Conservation (phyloP, 1,284 basidiomycete species). For the Phenoliferia sp. region DNA sequence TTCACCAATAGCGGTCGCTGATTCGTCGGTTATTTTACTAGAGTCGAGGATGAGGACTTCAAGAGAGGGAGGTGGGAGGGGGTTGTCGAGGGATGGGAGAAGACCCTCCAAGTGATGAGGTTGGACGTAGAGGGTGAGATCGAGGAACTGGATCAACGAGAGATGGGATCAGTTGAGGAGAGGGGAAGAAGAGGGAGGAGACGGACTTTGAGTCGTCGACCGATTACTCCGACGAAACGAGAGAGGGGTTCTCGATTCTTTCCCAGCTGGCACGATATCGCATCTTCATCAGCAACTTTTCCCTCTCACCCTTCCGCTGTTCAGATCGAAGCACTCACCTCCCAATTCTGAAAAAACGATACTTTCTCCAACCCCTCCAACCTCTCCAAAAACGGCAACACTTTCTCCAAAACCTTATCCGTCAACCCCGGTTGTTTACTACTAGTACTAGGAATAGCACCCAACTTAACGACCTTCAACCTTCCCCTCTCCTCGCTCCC, state of each 20-base stretch:
- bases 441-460: slow-evolving; percentile 16
- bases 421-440: slow-evolving; percentile 24
- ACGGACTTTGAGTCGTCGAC: slow-evolving; percentile 16
- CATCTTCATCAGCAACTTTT: not conserved
- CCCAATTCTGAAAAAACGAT: slow-evolving; percentile 20
- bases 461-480: slow-evolving; percentile 31
- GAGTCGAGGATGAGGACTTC: slow-evolving; percentile 23
- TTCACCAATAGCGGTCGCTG: slow-evolving; percentile 8
- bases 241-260: slow-evolving; percentile 15
- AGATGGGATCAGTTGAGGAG: not conserved
- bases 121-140: slow-evolving; percentile 24
- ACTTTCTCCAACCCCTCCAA: slow-evolving; percentile 29
- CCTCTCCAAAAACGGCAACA: slow-evolving; percentile 28
- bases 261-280: slow-evolving; percentile 1
- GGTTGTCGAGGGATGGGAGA: slow-evolving; percentile 5
- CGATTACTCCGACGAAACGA: slow-evolving; percentile 17
- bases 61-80: slow-evolving; percentile 6
- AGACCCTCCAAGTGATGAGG: slow-evolving; percentile 23
- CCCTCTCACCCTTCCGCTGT: not conserved
- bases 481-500: slow-evolving; percentile 4
- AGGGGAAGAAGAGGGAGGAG: not conserved
- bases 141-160: slow-evolving; percentile 10
- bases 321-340: no score
- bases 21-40: slow-evolving; percentile 14
- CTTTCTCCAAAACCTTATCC: slow-evolving; percentile 21